These are phyloP conservation scores for Fusarium lateritium DNA, from an alignment of 2,329 filamentous ascomycete species.

Conservation along the genomic window DNA sequence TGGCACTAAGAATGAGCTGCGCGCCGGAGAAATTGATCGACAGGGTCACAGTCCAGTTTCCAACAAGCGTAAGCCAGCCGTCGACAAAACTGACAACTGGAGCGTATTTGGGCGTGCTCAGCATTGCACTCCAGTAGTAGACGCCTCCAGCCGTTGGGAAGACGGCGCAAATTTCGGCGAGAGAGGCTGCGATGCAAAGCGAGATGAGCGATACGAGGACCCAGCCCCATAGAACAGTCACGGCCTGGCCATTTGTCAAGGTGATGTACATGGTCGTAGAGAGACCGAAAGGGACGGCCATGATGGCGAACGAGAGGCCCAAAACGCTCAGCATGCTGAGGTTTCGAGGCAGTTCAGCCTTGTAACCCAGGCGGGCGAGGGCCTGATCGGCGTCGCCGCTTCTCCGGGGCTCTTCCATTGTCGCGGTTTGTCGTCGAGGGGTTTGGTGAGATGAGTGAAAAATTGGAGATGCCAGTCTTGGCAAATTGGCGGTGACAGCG, in stretches of 20 bases:
- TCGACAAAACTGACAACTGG: slow-evolving; percentile 78
- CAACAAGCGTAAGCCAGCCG: slow-evolving; percentile 81
- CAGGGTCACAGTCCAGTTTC: slow-evolving; percentile 79
- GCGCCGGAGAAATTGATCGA: slow-evolving; percentile 81
- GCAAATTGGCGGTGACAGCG: neutral
- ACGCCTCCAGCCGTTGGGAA: slow-evolving; percentile 73
- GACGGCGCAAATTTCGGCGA: slow-evolving; percentile 81
- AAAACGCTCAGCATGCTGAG: slow-evolving; percentile 66
- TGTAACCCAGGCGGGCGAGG: slow-evolving; percentile 65
- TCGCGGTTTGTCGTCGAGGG: neutral
- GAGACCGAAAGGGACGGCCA: slow-evolving; percentile 66
- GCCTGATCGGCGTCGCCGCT: slow-evolving; percentile 57
- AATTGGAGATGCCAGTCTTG: too few species aligned
- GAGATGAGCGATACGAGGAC: slow-evolving; percentile 76
- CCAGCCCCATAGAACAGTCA: slow-evolving; percentile 82
- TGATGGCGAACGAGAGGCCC: slow-evolving; percentile 66
- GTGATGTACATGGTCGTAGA: slow-evolving; percentile 64
- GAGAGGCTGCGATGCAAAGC: slow-evolving; percentile 77
- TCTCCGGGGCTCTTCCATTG: slow-evolving; percentile 33
- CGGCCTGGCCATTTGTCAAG: slow-evolving; percentile 80
- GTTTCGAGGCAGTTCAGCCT: slow-evolving; percentile 64
- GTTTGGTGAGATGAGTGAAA: neutral
- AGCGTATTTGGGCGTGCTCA: slow-evolving; percentile 73
- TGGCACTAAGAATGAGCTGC: slow-evolving; percentile 77
- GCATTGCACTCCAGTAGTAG: slow-evolving; percentile 81